Evolutionary conservation across 495 filamentous ascomycete species (phyloP), one percentile per base, ranked within the genome.

Genomic region (Apodospora peruviana): DNA sequence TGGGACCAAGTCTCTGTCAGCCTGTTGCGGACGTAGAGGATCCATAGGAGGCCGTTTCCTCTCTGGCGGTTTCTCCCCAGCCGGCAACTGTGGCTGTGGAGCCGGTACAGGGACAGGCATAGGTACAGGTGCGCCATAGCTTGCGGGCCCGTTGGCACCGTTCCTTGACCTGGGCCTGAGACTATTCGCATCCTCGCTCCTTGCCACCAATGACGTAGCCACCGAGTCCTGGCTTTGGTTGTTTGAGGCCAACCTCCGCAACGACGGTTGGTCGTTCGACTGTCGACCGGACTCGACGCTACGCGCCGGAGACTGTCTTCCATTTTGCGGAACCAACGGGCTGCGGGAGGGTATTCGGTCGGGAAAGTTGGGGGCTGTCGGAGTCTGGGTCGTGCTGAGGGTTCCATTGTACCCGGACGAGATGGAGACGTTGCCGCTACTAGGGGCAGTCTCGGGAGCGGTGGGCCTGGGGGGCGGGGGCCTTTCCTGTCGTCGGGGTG

Each of bases 221-320:
- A 81, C 67, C 3, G 78, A 79, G 27, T 83, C 79, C 50, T 79
- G 77, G 54, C 77, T 81, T 50, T 72, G 71, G 56, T 79, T 80
- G 47, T 64, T 67, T 2, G 66, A 67, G 14, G 69, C 72, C 22
- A 78, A 51, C 53, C 68, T 68, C 16, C 75, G 68, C 20, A 79
- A 59, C 18, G 69, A 61, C 24, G 59, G 65, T 51, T 66, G 70
- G 41, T 66, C 74, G 46, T 60, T 66, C 5, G 71, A 60, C 19
- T 64, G 65, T 45, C 59, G 55, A 2, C 55, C 64, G 16, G 70
- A 74, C 20, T 80, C 73, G 17, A 75, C 55, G 45, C 72, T 75
- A 9, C 67, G 60, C 23, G 62, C 61, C 9, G 75, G 72, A 10
- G 76, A 76, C 7, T 50, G 62, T 24, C 45, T 40, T 40, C 45